Evolutionary conservation across 2,329 filamentous ascomycete genomes (phyloP).

Genomic region (Exserohilum turcica): DNA sequence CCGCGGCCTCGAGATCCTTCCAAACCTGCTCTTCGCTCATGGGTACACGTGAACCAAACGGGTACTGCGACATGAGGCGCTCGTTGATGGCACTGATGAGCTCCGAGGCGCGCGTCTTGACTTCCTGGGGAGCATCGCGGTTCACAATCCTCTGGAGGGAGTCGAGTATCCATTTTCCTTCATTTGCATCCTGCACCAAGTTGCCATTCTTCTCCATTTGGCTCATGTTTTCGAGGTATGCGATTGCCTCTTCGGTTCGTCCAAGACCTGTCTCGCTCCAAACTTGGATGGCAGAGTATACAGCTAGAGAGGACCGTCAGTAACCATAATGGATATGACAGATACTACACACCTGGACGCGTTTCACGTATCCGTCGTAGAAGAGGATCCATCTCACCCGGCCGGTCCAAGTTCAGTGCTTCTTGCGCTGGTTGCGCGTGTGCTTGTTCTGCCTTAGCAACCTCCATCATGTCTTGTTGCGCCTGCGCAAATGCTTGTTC

Average conservation of each 20-base stretch:
- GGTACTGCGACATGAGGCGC: conserved; percentile 45
- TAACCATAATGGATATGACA: conserved; percentile 10
- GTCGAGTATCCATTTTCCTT: conserved; percentile 42
- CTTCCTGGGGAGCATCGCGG: conserved; percentile 31
- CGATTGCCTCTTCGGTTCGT: conserved; percentile 29
- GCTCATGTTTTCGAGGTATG: conserved; percentile 35
- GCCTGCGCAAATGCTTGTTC: conserved; percentile 60
- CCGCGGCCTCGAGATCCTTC: conserved; percentile 38
- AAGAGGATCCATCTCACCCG: conserved; percentile 39
- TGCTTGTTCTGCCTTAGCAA: conserved; percentile 22
- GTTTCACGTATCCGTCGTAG: conserved; percentile 41
- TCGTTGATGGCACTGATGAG: conserved; percentile 43
- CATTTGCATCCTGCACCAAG: conserved; percentile 37
- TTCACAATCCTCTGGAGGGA: conserved; percentile 36
- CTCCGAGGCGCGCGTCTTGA: conserved; percentile 30
- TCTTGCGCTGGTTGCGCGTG: conserved; percentile 21
- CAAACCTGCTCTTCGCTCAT: conserved; percentile 34
- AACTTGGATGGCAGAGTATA: conserved; percentile 42
- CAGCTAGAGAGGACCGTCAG: conserved; percentile 29
- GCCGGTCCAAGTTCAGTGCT: conserved; percentile 25
- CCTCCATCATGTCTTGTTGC: conserved; percentile 47
- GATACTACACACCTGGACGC: conserved; percentile 41
- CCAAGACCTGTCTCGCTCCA: conserved; percentile 42
- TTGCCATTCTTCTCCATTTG: conserved; percentile 31
- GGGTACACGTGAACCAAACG: conserved; percentile 27